Conservation (phyloP, 805 yeast genomes). For the Cyberlindnera maritima region DNA sequence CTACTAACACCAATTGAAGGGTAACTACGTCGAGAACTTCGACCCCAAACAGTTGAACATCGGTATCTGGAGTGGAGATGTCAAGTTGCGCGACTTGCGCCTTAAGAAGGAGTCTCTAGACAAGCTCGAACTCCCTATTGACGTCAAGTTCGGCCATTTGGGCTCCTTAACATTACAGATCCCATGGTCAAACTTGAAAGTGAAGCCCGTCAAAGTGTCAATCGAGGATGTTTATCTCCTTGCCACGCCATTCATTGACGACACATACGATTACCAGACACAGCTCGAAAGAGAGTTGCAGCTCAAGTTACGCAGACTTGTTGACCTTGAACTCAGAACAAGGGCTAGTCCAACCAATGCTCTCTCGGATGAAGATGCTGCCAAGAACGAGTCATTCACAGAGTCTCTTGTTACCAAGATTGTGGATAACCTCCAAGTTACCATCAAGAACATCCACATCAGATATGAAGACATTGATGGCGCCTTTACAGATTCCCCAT, state of each 20-base stretch:
- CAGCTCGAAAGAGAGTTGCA: constrained; percentile 61
- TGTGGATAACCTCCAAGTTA: constrained; percentile 87
- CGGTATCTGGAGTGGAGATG: constrained; percentile 98
- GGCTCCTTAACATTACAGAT: constrained; percentile 89
- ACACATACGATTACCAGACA: constrained; percentile 49
- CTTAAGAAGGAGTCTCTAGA: constrained; percentile 89
- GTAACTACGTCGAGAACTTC: constrained; percentile 86
- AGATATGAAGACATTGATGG: constrained; percentile 81
- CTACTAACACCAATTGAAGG: constrained; percentile 29
- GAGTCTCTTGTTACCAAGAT: constrained; percentile 86
- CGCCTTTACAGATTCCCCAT: constrained; percentile 69
- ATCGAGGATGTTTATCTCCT: constrained; percentile 85
- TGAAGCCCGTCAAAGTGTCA: constrained; percentile 84
- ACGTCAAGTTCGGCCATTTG: constrained; percentile 83
- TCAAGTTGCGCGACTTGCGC: constrained; percentile 71
- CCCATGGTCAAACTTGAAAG: constrained; percentile 94
- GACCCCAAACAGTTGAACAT: constrained; percentile 93
- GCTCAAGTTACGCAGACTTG: constrained; percentile 65
- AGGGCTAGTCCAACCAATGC: constrained; percentile 39
- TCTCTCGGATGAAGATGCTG: constrained; percentile 36
- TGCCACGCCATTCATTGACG: constrained; percentile 68
- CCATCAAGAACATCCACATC: constrained; percentile 86
- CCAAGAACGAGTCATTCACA: constrained; percentile 75
- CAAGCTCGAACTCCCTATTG: constrained; percentile 78
- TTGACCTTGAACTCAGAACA: constrained; percentile 55